These are phyloP conservation scores for Closterium sp. DNA, from an alignment of 139 green algal species.

Conservation along the genomic window DNA sequence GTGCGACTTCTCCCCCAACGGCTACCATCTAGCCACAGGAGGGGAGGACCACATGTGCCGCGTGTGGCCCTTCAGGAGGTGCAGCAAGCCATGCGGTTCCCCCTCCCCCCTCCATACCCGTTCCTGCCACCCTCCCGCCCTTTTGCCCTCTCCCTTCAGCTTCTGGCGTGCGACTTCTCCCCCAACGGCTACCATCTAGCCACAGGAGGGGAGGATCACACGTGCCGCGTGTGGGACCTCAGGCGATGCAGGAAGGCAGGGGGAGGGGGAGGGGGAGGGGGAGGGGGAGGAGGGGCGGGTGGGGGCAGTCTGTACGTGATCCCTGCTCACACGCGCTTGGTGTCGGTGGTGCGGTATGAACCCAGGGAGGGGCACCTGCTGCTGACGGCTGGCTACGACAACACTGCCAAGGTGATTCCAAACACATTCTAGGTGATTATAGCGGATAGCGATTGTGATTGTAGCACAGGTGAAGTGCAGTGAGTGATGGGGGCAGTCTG, in stretches of 20 bases:
- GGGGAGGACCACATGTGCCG: conserved; percentile 76
- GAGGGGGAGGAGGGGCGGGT: neutral
- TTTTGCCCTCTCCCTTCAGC: neutral
- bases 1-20: conserved; percentile 84
- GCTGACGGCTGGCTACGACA: conserved; percentile 47
- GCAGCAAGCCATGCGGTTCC: neutral
- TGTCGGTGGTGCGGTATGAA: conserved; percentile 54
- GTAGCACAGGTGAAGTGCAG: no score
- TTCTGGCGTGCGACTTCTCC: conserved; percentile 83
- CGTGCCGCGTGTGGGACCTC: conserved; percentile 84
- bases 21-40: conserved; percentile 68
- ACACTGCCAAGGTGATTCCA: conserved; percentile 43
- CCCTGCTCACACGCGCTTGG: neutral
- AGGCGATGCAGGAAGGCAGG: neutral
- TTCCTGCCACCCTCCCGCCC: neutral
- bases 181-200: conserved; percentile 77
- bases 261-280: neutral
- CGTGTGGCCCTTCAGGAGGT: conserved; percentile 88
- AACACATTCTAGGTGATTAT: no score
- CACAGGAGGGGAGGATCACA: conserved; percentile 80
- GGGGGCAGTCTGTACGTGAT: neutral
- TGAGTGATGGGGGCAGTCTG: no score
- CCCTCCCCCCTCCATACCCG: neutral
- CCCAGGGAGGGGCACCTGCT: conserved; percentile 72
- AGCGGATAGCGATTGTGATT: no score